phyloP scores from a whole-genome alignment of 352 stramenopile genomes.

The Globisporangium nodosum region DNA sequence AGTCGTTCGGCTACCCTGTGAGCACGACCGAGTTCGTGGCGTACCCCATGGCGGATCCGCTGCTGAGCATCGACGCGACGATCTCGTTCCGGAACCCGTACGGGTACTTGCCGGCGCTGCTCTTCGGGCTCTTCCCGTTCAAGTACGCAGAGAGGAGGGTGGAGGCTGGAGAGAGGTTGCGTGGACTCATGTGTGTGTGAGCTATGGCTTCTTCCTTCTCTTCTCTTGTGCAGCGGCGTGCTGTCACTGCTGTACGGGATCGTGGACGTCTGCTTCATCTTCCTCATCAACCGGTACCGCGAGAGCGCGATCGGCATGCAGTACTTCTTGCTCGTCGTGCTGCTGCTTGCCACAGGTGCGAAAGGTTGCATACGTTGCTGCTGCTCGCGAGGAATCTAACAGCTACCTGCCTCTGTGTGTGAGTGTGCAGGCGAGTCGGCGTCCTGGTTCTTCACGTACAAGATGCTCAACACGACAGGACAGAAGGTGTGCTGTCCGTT shows the following conservation, averaged over 20 bases:
- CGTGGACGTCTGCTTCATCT: slow-evolving; percentile 61
- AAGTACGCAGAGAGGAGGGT: slow-evolving; percentile 38
- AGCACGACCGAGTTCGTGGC: slow-evolving; percentile 58
- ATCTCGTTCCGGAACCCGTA: slow-evolving; percentile 80
- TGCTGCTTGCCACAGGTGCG: slow-evolving; percentile 69
- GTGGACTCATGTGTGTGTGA: background rate
- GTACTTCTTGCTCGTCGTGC: slow-evolving; percentile 73
- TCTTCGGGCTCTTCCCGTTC: slow-evolving; percentile 82
- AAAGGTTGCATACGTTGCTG: background rate
- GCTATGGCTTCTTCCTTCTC: slow-evolving; percentile 5
- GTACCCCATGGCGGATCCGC: slow-evolving; percentile 69
- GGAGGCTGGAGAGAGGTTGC: background rate
- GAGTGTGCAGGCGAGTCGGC: slow-evolving; percentile 43
- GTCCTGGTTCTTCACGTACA: slow-evolving; percentile 78
- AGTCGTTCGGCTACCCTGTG: slow-evolving; percentile 72
- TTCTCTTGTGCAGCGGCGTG: slow-evolving; percentile 34
- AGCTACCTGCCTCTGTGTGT: background rate
- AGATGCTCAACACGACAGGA: slow-evolving; percentile 62
- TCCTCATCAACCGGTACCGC: slow-evolving; percentile 64
- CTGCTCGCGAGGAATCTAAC: background rate
- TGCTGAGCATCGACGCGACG: slow-evolving; percentile 53
- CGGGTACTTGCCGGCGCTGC: slow-evolving; percentile 71
- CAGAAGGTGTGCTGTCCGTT: slow-evolving; percentile 77
- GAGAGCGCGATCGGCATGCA: slow-evolving; percentile 74
- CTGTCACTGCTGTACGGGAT: slow-evolving; percentile 71